Evolutionary conservation across 2,329 filamentous ascomycete genomes (phyloP), one percentile per base, ranked within the genome.

Genomic region (Xylariaceae sp.): DNA sequence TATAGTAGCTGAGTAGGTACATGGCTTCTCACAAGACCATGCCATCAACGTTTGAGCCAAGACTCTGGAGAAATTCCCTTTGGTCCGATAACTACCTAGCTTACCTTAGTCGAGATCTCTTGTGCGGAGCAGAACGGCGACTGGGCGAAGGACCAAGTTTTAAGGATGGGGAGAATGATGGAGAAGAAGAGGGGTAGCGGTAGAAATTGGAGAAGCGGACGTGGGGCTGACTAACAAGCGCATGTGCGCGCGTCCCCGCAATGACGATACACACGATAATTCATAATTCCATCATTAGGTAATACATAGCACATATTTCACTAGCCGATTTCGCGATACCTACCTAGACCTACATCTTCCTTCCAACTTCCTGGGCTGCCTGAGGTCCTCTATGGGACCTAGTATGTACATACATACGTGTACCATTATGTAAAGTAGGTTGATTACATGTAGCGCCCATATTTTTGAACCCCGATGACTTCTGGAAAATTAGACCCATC

Each of bases 1-100:
- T n/a, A n/a, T n/a, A n/a, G n/a, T n/a, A n/a, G n/a, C n/a, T n/a
- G n/a, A n/a, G n/a, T n/a, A n/a, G n/a, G n/a, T n/a, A n/a, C n/a
- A 37, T 37, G 14, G 32, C 12, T 37, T n/a, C 40, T 50, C 48
- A 56, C 21, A 50, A 60, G 44, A 52, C 50, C 45, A 54, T 60
- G 47, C 32, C 52, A 56, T 57, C 54, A 60, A 37, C 32, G 37
- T 40, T 48, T 45, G 32, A 50, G 48, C 42, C 48, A 48, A 52
- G 42, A 32, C 37, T 20, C 18, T 49, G 23, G 48, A 46, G 32
- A 20, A 47, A 53, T 20, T 37, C 47, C 57, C 60, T 53, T 62
- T 62, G 41, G 60, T 51, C 60, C 60, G 60, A 54, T 21, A 54
- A 26, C 23, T 26, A 4, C 23, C 23, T 26, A 4, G 21, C 40